Evolutionary conservation across 345 rosid species (phyloP).

Genomic region (Acer yangbiense): DNA sequence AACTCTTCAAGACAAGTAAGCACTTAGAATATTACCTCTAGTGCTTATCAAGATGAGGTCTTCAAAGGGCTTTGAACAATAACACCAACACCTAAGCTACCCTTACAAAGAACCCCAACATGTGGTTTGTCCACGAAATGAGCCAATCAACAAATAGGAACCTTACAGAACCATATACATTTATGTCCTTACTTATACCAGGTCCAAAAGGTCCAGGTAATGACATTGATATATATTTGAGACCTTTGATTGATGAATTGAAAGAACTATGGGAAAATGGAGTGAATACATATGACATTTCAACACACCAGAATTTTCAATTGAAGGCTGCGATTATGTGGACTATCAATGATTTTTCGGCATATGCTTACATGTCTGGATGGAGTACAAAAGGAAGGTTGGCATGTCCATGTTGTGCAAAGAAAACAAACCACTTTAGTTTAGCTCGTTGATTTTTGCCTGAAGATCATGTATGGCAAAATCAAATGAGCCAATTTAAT

Average conservation of each 20-base stretch:
- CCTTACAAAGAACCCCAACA: too few species aligned
- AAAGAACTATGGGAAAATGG: conserved; percentile 7
- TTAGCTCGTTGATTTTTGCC: background rate
- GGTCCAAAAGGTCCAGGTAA: conserved; percentile 1
- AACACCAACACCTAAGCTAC: too few species aligned
- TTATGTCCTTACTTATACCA: conserved; percentile 7
- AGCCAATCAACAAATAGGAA: too few species aligned
- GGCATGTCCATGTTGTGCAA: background rate
- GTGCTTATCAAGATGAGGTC: too few species aligned
- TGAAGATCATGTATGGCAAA: background rate
- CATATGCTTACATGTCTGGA: background rate
- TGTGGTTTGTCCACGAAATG: too few species aligned
- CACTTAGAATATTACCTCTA: too few species aligned
- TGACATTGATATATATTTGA: conserved; percentile 6
- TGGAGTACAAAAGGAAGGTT: conserved; percentile 14
- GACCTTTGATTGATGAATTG: background rate
- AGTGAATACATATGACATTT: conserved; percentile 5
- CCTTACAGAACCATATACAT: background rate
- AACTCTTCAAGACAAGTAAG: too few species aligned
- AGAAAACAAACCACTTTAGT: background rate
- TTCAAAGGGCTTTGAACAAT: too few species aligned
- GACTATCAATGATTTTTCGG: conserved; percentile 9
- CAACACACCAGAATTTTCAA: background rate
- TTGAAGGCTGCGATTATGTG: conserved; percentile 5
- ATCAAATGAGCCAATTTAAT: background rate